Conservation (phyloP, 2,329 filamentous ascomycete species). For the Tolypocladium pustulatum region DNA sequence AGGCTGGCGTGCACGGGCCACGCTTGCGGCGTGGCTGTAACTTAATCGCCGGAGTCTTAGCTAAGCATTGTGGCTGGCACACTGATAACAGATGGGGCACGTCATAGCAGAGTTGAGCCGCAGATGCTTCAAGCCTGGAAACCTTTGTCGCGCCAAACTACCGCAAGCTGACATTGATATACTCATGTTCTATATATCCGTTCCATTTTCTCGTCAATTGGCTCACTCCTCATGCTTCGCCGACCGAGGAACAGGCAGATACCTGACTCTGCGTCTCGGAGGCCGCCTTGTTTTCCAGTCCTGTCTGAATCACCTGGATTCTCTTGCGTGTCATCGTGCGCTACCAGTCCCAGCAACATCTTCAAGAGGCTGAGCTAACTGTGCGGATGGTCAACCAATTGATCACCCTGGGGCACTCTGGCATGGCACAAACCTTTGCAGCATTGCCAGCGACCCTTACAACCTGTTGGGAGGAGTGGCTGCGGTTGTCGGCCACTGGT, state of each 20-base stretch:
- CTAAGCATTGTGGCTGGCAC: background rate
- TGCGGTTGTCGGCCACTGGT: slow-evolving; percentile 83
- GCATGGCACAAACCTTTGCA: slow-evolving; percentile 6
- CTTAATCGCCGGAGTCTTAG: background rate
- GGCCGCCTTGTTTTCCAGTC: background rate
- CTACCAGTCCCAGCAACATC: background rate
- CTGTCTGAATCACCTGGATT: background rate
- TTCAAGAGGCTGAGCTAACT: background rate
- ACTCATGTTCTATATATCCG: slow-evolving; percentile 1
- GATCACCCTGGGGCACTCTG: background rate
- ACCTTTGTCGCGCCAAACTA: slow-evolving; percentile 1
- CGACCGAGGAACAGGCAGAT: background rate
- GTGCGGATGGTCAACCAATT: background rate
- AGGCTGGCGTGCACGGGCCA: slow-evolving; percentile 16
- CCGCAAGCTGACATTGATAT: slow-evolving; percentile 1
- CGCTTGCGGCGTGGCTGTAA: slow-evolving; percentile 1
- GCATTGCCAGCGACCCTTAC: slow-evolving; percentile 38
- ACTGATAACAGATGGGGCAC: background rate
- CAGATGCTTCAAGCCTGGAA: background rate
- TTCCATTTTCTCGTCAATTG: background rate
- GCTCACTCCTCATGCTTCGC: background rate
- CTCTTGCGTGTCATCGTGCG: background rate
- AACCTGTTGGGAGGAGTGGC: slow-evolving; percentile 62
- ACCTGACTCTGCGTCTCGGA: background rate
- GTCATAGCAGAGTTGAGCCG: background rate